phyloP scores from a whole-genome alignment of 2,329 filamentous ascomycete species.

The Hymenoscyphus linearis region DNA sequence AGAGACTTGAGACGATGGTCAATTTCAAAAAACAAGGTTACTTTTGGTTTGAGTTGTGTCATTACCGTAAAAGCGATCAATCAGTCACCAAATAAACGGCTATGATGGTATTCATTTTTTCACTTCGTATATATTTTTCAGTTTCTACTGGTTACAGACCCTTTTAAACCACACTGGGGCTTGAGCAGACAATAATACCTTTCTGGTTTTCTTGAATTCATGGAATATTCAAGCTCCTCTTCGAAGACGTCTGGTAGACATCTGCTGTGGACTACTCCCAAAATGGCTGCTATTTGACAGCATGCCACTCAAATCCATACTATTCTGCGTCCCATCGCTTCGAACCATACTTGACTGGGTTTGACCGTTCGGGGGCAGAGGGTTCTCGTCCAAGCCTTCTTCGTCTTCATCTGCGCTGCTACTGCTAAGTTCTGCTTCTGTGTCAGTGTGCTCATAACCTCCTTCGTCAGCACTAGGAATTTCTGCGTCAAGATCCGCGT shows the following conservation, averaged over 20 bases:
- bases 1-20: no score
- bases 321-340: constrained; percentile 33
- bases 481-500: constrained; percentile 65
- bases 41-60: no score
- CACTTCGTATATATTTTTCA: no score
- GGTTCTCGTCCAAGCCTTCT: constrained; percentile 36
- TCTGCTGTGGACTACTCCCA: constrained; percentile 26
- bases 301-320: constrained; percentile 28
- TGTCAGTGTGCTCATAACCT: constrained; percentile 74
- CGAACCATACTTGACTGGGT: constrained; percentile 29
- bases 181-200: not conserved
- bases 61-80: no score
- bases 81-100: no score
- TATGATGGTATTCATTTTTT: no score
- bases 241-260: constrained; percentile 4
- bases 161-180: no score
- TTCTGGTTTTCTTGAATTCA: not conserved
- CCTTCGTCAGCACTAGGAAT: constrained; percentile 60
- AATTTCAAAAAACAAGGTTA: no score
- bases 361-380: constrained; percentile 15
- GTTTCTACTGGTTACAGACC: not conserved
- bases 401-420: constrained; percentile 34
- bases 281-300: constrained; percentile 27
- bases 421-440: constrained; percentile 57
- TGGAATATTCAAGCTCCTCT: not conserved